A percentile compares a stretch with the other conserved stretches of the same genome.
Conservation (phyloP, 441 rosid species). For the Metrosideros polymorpha region DNA sequence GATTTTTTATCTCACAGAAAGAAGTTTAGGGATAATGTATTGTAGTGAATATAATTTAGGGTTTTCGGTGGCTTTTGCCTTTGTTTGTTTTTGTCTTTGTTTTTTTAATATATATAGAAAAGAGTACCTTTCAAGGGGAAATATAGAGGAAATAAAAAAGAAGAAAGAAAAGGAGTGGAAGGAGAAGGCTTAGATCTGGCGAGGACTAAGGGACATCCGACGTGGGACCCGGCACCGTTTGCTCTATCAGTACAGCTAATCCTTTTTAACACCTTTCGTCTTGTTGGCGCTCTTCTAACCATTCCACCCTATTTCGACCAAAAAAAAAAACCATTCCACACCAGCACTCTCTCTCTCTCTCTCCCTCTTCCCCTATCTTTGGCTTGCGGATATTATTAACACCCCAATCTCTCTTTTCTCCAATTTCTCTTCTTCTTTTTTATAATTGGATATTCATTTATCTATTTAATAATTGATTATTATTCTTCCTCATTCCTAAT, state of each 20-base stretch:
- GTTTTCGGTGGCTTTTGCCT: too few relatives aligned
- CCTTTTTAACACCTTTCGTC: not conserved
- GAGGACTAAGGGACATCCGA: conserved; percentile 15
- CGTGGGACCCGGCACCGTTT: conserved; percentile 46
- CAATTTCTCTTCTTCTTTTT: not conserved
- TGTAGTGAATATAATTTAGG: too few relatives aligned
- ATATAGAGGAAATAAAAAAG: not conserved
- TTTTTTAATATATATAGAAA: not conserved
- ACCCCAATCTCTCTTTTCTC: conserved; percentile 11
- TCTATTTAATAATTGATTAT: not conserved
- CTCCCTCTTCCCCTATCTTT: not conserved
- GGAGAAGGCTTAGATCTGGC: not conserved
- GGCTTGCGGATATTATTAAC: conserved; percentile 35
- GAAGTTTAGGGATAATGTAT: too few relatives aligned
- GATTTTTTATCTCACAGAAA: too few relatives aligned
- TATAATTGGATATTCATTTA: not conserved
- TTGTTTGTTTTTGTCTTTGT: too few relatives aligned
- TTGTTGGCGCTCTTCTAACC: conserved; percentile 34
- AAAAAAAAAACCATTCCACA: too few relatives aligned
- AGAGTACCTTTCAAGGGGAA: not conserved
- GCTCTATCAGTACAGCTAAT: conserved; percentile 32
- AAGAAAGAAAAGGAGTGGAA: not conserved
- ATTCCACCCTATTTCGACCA: too few relatives aligned
- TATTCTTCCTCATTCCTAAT: too few relatives aligned
- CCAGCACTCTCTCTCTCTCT: not conserved